Percentiles rank a stretch among this genome's conserved stretches.
phyloP scores from a whole-genome alignment of 371 early-diverging fungal species.

The Mortierella sp. region DNA sequence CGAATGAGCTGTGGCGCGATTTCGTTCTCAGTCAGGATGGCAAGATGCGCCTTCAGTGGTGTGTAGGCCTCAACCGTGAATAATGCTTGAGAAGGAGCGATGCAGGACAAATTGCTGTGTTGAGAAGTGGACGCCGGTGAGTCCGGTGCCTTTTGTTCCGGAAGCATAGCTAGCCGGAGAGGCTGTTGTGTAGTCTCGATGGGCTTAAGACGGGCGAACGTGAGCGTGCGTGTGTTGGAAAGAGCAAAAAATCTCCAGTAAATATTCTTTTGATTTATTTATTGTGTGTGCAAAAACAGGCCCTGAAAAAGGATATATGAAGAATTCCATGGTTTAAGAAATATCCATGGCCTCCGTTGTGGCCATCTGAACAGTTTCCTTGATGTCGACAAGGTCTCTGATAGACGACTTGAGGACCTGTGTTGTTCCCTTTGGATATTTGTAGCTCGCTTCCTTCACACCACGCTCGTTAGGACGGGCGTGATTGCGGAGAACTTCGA shows the following conservation, averaged over 20 bases:
- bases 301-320: neutral
- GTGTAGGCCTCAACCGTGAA: neutral
- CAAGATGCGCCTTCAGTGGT: neutral
- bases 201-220: too few relatives aligned
- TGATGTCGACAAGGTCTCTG: constrained; percentile 62
- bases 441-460: constrained; percentile 78
- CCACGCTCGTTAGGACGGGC: constrained; percentile 90
- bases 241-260: too few relatives aligned
- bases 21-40: neutral
- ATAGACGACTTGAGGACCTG: constrained; percentile 62
- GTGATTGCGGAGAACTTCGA: constrained; percentile 90
- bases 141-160: too few relatives aligned
- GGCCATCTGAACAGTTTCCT: constrained; percentile 60
- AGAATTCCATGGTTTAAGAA: constrained; percentile 18
- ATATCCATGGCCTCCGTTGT: constrained; percentile 64
- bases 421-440: constrained; percentile 62
- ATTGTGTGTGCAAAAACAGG: too few relatives aligned
- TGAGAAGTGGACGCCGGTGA: too few relatives aligned
- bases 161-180: too few relatives aligned
- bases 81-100: neutral
- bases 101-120: neutral
- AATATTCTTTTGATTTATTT: neutral
- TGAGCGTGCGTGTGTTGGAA: too few relatives aligned
- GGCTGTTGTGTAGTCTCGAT: too few relatives aligned
- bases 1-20: neutral